Evolutionary conservation across 768 basidiomycete genomes (phyloP), one percentile per base, ranked within the genome.

Genomic region (Rhodocollybia butyracea): DNA sequence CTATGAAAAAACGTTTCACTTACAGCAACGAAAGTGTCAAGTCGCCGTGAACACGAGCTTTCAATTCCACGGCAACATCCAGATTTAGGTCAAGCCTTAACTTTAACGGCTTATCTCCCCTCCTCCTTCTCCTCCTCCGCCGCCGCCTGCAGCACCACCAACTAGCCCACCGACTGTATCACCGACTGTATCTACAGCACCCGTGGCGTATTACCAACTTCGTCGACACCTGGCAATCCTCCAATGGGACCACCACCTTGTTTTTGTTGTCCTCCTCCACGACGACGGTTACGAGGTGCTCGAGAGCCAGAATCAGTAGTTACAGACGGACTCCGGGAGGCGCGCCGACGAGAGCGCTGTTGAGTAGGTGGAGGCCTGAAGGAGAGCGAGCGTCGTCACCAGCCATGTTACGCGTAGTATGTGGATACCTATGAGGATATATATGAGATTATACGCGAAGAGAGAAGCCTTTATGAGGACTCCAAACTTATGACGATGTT

Each of bases 31-130:
- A 57, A 29, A 59, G 56, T 12, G 59, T 59, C 29, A 60, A 26
- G 39, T 60, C 59, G 2, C 58, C 58, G 30, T 61, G 60, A 8
- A 61, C 57, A 19, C 54, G 39, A 17, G 60, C 60, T 39, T 61
- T 56, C 13, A 61, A 31, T 31, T 52, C 51, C 10, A 61, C 55
- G 24, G 58, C 57, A 24, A 56, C 60, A 19, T 59, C 60, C 34
- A 59, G 22, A 30, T 61, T 61, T 13, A 61, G 32, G 40, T 61
- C 60, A 11, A 61, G 46, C 19, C 59, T 51, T 41, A 59, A 36
- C 39, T 57, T 59, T 30, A 54, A 30, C 29, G 41, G 42, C 22
- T 47, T 56, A 29, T 53, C 58, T 46, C 42, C 48, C 29, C 58
- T n/a, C 42, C 54, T 11, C 36, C 58, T 36, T 32, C 57, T 17